Base-by-base conservation (phyloP, 192 early-diverging fungal genomes). In the Geranomyces michiganensis region DNA sequence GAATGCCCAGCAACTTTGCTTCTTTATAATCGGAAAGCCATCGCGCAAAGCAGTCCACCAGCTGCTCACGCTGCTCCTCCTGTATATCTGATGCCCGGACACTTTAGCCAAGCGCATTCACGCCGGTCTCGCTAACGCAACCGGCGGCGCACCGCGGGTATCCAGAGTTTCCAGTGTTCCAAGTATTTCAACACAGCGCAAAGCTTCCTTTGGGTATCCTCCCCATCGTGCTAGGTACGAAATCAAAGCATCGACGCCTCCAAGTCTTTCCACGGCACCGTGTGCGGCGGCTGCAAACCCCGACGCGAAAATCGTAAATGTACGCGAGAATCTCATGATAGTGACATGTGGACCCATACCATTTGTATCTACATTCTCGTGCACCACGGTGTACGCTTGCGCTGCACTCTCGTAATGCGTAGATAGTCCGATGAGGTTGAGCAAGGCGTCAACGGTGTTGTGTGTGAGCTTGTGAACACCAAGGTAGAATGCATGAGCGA, bases 151-250 rank as follows among this genome's bases (percentile, higher is more conserved):
- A 45, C 62, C 41, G 6, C 15, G 1, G n/a, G 62, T 64, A 36
- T 60, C 26, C 58, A 60, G 19, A 2, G 24, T 19, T 19, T 60
- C 29, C 17, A 60, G 26, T 17, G 29, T 27, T 4, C 29, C 17
- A 8, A 60, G 31, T 19, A 60, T 60, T 7, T 60, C 58, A 6
- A 33, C 58, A 60, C 58, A 60, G 9, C 41, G 62, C 33, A n/a
- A 5, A 4, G 21, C 51, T 51, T 68, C n/a, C 7, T 33, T 5
- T 30, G 49, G 1, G 24, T 32, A 9, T n/a, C 29, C 55, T 0
- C 30, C 55, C 68, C 68, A 70, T 19, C 68, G 55, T 13, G 55
- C 33, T 15, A 70, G 58, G 55, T 60, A 70, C 10, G 68, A 56
- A 24, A 70, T 51, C 19, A 70, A 26, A 0, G 68, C 30, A 56